Conservation (phyloP, 2,329 filamentous ascomycete genomes). For the Thielaviopsis musarum region DNA sequence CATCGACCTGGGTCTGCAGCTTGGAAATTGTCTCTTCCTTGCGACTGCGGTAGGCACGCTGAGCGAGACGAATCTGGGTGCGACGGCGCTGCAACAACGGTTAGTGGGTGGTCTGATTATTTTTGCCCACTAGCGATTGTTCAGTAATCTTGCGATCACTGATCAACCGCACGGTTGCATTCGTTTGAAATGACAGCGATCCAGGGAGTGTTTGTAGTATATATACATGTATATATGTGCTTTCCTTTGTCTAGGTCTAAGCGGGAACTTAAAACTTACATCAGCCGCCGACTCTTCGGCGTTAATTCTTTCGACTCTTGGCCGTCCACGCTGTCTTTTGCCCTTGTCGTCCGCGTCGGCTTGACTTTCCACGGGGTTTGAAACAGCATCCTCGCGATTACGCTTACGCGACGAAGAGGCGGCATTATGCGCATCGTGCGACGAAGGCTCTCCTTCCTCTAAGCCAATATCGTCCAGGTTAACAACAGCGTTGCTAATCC, state of each 20-base stretch:
- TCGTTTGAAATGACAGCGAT: no score
- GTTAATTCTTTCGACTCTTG: slow-evolving; percentile 45
- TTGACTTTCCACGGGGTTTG: slow-evolving; percentile 13
- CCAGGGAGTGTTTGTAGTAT: neutral
- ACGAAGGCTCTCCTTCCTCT: neutral
- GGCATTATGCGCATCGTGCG: neutral
- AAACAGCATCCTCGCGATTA: neutral
- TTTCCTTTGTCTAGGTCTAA: neutral
- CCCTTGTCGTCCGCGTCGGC: slow-evolving; percentile 26
- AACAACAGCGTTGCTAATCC: neutral
- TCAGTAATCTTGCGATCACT: neutral
- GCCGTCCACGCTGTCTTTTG: slow-evolving; percentile 51
- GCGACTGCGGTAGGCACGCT: slow-evolving; percentile 67
- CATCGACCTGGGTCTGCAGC: slow-evolving; percentile 52
- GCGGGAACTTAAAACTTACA: slow-evolving; percentile 34
- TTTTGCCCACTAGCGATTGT: neutral
- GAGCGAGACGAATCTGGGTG: slow-evolving; percentile 74
- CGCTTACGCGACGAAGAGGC: neutral
- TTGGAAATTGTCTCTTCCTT: slow-evolving; percentile 69
- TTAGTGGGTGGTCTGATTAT: slow-evolving; percentile 15
- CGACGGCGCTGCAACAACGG: slow-evolving; percentile 46
- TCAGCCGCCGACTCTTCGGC: slow-evolving; percentile 63
- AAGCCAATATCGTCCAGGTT: neutral
- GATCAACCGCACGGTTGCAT: neutral
- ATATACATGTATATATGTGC: slow-evolving; percentile 1